Conservation (phyloP, 371 early-diverging fungal genomes). For the Chytridium lagenaria region DNA sequence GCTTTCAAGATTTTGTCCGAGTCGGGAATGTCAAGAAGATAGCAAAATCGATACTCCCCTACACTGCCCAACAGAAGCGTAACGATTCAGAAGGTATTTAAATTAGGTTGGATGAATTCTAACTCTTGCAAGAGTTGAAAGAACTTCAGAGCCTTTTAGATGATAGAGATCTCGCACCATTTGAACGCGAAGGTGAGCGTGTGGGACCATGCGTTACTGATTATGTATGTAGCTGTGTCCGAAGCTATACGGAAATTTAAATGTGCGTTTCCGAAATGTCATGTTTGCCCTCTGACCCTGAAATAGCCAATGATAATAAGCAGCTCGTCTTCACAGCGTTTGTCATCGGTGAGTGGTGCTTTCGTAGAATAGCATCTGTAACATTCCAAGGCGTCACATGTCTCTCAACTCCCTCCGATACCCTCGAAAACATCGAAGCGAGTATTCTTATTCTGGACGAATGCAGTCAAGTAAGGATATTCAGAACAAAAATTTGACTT, state of each 20-base stretch:
- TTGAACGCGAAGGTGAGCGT: constrained; percentile 54
- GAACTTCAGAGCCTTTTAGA: constrained; percentile 77
- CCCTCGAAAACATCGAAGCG: constrained; percentile 62
- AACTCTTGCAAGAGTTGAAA: constrained; percentile 58
- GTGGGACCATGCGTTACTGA: no score
- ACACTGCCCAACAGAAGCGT: constrained; percentile 40
- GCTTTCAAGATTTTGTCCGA: constrained; percentile 79
- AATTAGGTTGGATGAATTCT: background rate
- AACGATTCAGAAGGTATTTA: constrained; percentile 32
- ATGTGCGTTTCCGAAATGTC: constrained; percentile 26
- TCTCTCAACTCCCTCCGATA: constrained; percentile 76
- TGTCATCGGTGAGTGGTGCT: constrained; percentile 50
- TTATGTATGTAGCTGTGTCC: constrained; percentile 50
- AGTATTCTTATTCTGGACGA: constrained; percentile 89
- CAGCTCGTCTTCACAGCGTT: constrained; percentile 58
- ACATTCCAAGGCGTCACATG: constrained; percentile 74
- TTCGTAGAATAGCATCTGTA: background rate
- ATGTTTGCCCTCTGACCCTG: no score
- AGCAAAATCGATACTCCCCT: constrained; percentile 47
- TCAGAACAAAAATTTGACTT: constrained; percentile 72
- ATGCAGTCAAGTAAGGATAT: constrained; percentile 77
- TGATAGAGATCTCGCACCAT: constrained; percentile 57
- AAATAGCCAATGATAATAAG: constrained; percentile 56
- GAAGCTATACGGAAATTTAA: constrained; percentile 70
- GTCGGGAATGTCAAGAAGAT: constrained; percentile 89